Base-by-base conservation (phyloP, 2,329 filamentous ascomycete species). In the Diplocarpon rosae region DNA sequence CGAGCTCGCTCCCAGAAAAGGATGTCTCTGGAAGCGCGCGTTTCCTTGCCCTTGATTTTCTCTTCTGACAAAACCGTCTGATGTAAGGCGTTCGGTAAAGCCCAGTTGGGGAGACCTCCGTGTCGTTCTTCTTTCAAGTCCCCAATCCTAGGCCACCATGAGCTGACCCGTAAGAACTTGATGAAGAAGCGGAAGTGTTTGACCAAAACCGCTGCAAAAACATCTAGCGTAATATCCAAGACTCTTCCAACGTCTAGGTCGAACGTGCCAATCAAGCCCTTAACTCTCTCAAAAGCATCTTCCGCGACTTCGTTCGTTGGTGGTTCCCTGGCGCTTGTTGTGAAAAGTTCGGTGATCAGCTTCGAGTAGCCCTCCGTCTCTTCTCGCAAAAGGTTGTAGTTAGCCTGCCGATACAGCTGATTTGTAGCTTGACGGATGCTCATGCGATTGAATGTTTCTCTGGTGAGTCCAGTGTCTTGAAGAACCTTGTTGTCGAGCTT, bases 291-390 rank as follows among this genome's bases (percentile, higher is more conserved):
- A 57, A 95, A 95, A 0, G 88, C 88, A 57, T 88, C 82, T 55
- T 85, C 80, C 1, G 90, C 86, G 30, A 84, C 75, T 50, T 87
- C 83, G 42, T 79, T 27, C 78, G 79, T 79, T n/a, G 83, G 82
- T 16, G 80, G 78, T 43, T 83, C 78, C 56, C 81, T 81, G 55
- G 80, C 81, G 57, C 84, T 86, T 0, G 85, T 93, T 7, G 87
- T 90, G 64, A 95, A 98, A 28, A 96, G 80, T 63, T 98, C 92
- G 0, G 90, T 95, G 48, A 95, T 80, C 37, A 98, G 76, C 63
- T 98, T 98, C 0, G 92, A 89, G 61, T 95, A 98, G 33, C 93
- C 92, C 65, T 98, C 92, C 0, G 87, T 87, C 65, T 98, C 92
- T 66, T 98, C 92, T 36, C 92, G 81, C 15, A 98, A 70, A 7